A percentile compares a stretch with the other conserved stretches of the same genome.
Conservation (phyloP, 768 basidiomycete genomes). For the Solioccasus polychromus region DNA sequence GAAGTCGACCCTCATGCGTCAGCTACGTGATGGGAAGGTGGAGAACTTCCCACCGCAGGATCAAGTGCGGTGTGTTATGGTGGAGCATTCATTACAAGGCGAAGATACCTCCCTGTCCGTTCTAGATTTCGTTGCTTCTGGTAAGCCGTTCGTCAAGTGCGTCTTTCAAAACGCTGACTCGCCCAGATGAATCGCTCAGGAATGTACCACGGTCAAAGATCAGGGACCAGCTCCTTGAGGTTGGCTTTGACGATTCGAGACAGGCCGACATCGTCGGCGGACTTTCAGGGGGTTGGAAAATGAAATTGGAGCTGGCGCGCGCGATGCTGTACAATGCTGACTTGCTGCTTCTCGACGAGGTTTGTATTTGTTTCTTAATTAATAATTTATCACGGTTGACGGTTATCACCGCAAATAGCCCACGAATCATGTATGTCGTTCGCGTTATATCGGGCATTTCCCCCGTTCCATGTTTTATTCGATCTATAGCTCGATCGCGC, state of each 20-base stretch:
- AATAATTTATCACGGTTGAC: constrained; percentile 19
- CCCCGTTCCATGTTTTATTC: constrained; percentile 14
- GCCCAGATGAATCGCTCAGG: constrained; percentile 64
- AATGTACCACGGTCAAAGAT: constrained; percentile 68
- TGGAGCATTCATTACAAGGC: constrained; percentile 94
- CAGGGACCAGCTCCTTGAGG: constrained; percentile 73
- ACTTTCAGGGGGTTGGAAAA: constrained; percentile 98
- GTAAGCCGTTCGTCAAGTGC: constrained; percentile 38
- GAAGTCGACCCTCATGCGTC: constrained; percentile 94
- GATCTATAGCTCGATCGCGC: constrained; percentile 64
- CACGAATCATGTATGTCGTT: constrained; percentile 77
- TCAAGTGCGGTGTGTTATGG: constrained; percentile 89
- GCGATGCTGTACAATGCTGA: constrained; percentile 97
- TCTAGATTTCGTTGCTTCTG: constrained; percentile 86
- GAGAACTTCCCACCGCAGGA: constrained; percentile 94
- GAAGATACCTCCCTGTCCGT: constrained; percentile 83
- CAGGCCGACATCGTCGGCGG: constrained; percentile 86
- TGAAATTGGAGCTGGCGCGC: constrained; percentile 94
- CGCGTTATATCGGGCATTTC: constrained; percentile 16
- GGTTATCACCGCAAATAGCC: constrained; percentile 49
- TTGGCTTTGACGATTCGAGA: constrained; percentile 86
- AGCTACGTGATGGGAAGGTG: constrained; percentile 90
- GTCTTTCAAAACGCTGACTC: neutral
- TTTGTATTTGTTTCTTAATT: constrained; percentile 30
- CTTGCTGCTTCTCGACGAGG: constrained; percentile 82